Evolutionary conservation across 352 stramenopile genomes (phyloP), one percentile per base, ranked within the genome.

Genomic region (Phytophthora fragariaefolia): DNA sequence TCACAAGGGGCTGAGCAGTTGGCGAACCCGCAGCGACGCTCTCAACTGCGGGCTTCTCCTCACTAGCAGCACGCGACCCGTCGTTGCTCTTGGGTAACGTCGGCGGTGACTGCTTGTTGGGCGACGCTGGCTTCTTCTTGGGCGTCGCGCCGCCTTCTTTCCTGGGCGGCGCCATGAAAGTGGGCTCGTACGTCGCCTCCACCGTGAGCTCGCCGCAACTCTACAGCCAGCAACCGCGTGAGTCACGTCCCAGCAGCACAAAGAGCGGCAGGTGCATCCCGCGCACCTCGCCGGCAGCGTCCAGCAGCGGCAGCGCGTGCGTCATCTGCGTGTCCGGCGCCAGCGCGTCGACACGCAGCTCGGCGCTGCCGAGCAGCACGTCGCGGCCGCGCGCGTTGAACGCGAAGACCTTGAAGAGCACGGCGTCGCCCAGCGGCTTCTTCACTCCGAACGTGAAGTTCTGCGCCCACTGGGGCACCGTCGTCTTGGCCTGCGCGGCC

Each of bases 391-490:
- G 60, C 26, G 74, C 65, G 46, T 76, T 85, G 36, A 83, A 63
- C 28, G 71, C 75, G n/a, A 80, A 85, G 26, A 92, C 69, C 47
- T 79, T 79, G 64, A 92, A 86, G 23, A 17, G 28, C 1, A 88
- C 69, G 17, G 20, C 43, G 32, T 82, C 73, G 28, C 76, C 82
- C 26, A 90, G 71, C 40, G 76, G 63, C 50, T 83, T 79, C 53
- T 77, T 76, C 32, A 83, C 72, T 27, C 82, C 79, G 30, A 93
- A 89, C 12, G 68, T 79, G 53, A 87, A 77, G 40, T 80, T 74
- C 42, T 89, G 70, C 18, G 74, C 57, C 84, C 82, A 93, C 45
- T 71, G 49, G 0, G 84, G 84, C 51, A 59, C 61, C 50, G 64
- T 78, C 20, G 84, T 89, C 61, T 82, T 73, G 49, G 55, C 42